These are phyloP conservation scores for Leccinum barrowsii DNA, from an alignment of 768 basidiomycete genomes.

Conservation along the genomic window DNA sequence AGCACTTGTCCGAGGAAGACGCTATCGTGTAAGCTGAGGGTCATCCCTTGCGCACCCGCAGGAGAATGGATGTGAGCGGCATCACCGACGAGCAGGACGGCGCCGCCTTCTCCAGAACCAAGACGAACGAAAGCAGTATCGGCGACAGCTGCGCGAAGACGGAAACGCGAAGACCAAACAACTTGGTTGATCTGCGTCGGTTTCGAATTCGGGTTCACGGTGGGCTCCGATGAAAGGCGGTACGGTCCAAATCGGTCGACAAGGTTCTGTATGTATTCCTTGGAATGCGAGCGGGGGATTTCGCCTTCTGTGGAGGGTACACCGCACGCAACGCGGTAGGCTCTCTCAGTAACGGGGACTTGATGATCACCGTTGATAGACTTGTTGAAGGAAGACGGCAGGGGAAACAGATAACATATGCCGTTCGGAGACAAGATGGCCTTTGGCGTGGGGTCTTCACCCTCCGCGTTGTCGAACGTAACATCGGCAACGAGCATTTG, in stretches of 20 bases:
- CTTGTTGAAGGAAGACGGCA: too few relatives aligned
- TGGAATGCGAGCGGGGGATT: conserved; percentile 23
- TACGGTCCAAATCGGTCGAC: too few relatives aligned
- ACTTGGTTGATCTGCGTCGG: too few relatives aligned
- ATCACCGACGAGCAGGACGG: conserved; percentile 32
- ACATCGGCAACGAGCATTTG: conserved; percentile 50
- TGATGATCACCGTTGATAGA: not conserved
- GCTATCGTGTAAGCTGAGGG: too few relatives aligned
- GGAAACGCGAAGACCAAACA: conserved; percentile 25
- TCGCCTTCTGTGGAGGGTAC: conserved; percentile 33
- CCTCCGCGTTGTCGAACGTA: conserved; percentile 24
- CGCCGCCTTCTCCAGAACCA: conserved; percentile 15
- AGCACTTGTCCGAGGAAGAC: conserved; percentile 42
- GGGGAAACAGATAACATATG: conserved; percentile 30
- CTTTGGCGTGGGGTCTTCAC: conserved; percentile 3
- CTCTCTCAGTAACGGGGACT: not conserved
- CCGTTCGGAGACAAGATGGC: conserved; percentile 27
- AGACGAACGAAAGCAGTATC: conserved; percentile 36
- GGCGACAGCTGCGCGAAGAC: conserved; percentile 42
- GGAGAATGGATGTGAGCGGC: too few relatives aligned
- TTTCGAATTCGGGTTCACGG: too few relatives aligned
- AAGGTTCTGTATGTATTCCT: too few relatives aligned
- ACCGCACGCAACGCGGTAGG: conserved; percentile 41
- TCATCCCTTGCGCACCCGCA: too few relatives aligned
- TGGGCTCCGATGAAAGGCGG: too few relatives aligned